Evolutionary conservation across 257 asterid genomes (phyloP), one percentile per base, ranked within the genome.

Genomic region (Avicennia marina): DNA sequence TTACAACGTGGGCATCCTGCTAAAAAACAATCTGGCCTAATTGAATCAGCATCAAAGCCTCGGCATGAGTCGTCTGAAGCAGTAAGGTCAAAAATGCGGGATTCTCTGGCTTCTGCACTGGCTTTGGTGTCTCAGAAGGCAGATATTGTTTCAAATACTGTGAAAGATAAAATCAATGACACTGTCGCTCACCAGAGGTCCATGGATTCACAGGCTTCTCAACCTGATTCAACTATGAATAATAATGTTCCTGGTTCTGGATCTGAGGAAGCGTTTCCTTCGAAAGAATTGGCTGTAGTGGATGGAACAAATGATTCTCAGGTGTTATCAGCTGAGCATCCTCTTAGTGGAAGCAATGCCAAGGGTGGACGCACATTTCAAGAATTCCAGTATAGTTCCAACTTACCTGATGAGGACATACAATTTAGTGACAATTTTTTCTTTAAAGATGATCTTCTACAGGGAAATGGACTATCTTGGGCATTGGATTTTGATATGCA

Each of bases 381-480:
- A 36, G 91, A 81, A 43, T 73, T 78, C 55, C 83, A 75, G 54
- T 84, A 73, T 53, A 53, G 62, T 68, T 26, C 80, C 53, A 47
- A 72, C 43, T 79, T 93, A 56, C 86, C 86, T 10, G 94, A 78
- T 62, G 96, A 76, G 5, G 95, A 84, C 52, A 79, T 68, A 46
- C 44, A 94, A 4, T 89, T 84, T 68, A 76, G 87, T 11, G 86
- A 89, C 67, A 84, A 64, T 68, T 84, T 93, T 67, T 93, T 86
- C 49, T 83, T 62, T 48, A 89, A 86, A 69, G 99, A 93, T 53
- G 99, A 93, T 44, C 99, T 93, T 38, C 71, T 93, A 79, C 97
- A 84, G 76, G 99, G 99, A 29, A 86, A 93, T 71, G 99, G 96
- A 60, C 97, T 93, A 62, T 84, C 97, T 42, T 93, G 99, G 99